A percentile compares a stretch with the other conserved stretches of the same genome.
These are phyloP conservation scores for Myriosclerotinia scirpicola DNA, from an alignment of 2,329 filamentous ascomycete species.

Conservation along the genomic window DNA sequence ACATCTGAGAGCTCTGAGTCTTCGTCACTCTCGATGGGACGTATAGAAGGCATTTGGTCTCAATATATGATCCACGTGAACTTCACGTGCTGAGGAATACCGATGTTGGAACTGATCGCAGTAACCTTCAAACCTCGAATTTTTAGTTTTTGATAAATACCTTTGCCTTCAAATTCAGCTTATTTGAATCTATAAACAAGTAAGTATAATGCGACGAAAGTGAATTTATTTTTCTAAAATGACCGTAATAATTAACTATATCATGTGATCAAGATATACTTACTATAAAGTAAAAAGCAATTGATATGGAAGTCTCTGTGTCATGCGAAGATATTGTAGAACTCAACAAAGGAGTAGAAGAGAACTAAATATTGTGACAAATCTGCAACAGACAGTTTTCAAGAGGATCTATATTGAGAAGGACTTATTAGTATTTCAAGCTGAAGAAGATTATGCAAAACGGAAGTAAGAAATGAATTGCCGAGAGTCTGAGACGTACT, in stretches of 20 bases:
- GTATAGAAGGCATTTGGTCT: background rate
- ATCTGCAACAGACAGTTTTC: background rate
- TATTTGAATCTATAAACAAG: too few species aligned
- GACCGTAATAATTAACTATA: background rate
- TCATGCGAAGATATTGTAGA: background rate
- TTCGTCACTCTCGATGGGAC: background rate
- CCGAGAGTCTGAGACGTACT: conserved; percentile 2
- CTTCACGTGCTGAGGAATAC: background rate
- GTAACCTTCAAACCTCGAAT: background rate
- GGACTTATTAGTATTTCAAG: background rate
- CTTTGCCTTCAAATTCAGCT: background rate
- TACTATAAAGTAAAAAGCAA: background rate
- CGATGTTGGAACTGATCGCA: background rate
- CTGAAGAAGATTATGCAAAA: conserved; percentile 11
- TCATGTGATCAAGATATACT: conserved; percentile 6
- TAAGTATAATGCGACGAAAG: background rate
- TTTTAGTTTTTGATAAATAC: background rate
- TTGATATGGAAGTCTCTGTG: background rate
- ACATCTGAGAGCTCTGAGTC: conserved; percentile 2
- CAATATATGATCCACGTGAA: conserved; percentile 4
- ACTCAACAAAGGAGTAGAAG: background rate
- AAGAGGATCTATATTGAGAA: conserved; percentile 10
- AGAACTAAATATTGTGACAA: background rate
- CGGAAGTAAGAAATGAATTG: background rate
- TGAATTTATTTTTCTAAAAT: background rate